Evolutionary conservation across 169 alveolate species (phyloP).

Genomic region (Theileria equi): DNA sequence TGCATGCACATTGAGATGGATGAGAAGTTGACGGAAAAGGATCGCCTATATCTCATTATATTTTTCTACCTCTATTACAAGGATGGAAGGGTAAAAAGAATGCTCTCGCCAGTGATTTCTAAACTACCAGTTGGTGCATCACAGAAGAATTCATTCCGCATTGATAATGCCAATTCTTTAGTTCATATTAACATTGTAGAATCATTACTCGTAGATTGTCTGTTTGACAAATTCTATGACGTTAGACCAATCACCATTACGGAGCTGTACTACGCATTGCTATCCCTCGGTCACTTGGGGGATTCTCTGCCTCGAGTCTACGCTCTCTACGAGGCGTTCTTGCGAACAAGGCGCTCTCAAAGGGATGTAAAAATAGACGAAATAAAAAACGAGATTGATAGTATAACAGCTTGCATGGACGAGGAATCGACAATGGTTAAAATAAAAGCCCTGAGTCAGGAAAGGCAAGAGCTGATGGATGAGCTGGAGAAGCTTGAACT

Average conservation of each 20-base stretch:
- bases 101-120: neutral
- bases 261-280: constrained; percentile 39
- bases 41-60: constrained; percentile 23
- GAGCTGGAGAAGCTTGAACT: neutral
- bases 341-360: neutral
- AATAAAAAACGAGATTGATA: constrained; percentile 5
- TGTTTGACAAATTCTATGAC: constrained; percentile 43
- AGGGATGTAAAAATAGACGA: constrained; percentile 11
- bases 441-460: no score
- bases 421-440: constrained; percentile 16
- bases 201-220: constrained; percentile 37
- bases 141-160: neutral
- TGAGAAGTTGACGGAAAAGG: constrained; percentile 7
- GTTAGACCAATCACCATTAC: constrained; percentile 33
- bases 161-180: constrained; percentile 29
- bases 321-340: constrained; percentile 19
- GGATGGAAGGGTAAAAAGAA: neutral
- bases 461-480: neutral
- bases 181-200: no score
- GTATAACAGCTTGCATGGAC: constrained; percentile 7
- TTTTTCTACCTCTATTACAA: constrained; percentile 5
- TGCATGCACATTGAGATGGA: constrained; percentile 40
- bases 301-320: constrained; percentile 9
- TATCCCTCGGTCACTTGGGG: constrained; percentile 45
- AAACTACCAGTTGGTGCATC: neutral